Evolutionary conservation across 1,139 yeast species (phyloP).

Genomic region (Kodamaea fungicola): DNA sequence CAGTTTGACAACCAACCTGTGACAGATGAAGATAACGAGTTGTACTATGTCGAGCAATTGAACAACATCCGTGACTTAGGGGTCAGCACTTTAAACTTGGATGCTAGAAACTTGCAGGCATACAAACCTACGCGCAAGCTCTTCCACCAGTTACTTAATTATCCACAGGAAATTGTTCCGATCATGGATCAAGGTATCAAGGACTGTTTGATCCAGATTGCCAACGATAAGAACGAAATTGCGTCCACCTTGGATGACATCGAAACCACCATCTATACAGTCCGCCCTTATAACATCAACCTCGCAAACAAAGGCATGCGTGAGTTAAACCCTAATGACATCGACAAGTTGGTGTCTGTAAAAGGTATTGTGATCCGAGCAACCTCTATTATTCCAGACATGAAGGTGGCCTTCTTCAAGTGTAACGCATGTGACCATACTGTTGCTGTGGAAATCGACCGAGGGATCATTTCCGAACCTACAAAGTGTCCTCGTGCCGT

Average conservation of each 20-base stretch:
- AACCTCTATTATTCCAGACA: conserved; percentile 92
- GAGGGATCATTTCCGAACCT: conserved; percentile 94
- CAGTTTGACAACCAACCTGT: conserved; percentile 46
- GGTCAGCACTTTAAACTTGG: conserved; percentile 77
- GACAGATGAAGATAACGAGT: conserved; percentile 64
- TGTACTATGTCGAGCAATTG: conserved; percentile 70
- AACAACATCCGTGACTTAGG: conserved; percentile 76
- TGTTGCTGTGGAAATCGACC: conserved; percentile 84
- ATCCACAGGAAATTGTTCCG: conserved; percentile 96
- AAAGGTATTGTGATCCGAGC: conserved; percentile 90
- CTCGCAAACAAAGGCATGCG: conserved; percentile 76
- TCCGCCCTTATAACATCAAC: conserved; percentile 79
- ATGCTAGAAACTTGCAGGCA: conserved; percentile 73
- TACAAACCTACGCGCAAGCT: conserved; percentile 75
- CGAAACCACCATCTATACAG: conserved; percentile 79
- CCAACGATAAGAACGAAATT: conserved; percentile 51
- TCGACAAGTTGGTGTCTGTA: conserved; percentile 85
- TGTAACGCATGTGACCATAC: conserved; percentile 96
- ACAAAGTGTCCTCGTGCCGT: conserved; percentile 84
- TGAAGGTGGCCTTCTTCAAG: conserved; percentile 95
- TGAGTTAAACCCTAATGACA: conserved; percentile 91
- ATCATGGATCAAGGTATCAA: conserved; percentile 96
- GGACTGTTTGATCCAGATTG: conserved; percentile 81
- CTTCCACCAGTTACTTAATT: conserved; percentile 80
- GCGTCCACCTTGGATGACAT: conserved; percentile 56